Base-by-base conservation (phyloP, 2,329 filamentous ascomycete species). In the Albifimbria verrucaria region DNA sequence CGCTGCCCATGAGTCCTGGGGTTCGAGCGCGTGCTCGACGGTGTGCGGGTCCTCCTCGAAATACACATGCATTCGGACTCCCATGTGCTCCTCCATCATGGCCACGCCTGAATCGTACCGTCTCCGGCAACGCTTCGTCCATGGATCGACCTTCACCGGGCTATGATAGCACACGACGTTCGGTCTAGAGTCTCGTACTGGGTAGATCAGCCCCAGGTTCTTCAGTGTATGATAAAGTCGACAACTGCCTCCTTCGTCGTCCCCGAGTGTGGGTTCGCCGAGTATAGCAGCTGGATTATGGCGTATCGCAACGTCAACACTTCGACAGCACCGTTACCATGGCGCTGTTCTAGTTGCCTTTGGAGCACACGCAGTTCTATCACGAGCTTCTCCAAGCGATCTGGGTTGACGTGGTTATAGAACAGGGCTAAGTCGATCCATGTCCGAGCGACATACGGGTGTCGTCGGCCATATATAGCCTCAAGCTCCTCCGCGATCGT, bases 31-130 rank as follows among this genome's bases (percentile, higher is more conserved):
- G 51, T 76, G 73, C 44, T 72, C 65, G 7, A 65, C 63, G 3
- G 66, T 70, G 45, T 76, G 74, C 57, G 74, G 73, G 50, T 76
- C 72, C 52, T 75, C 74, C 45, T 76, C 73, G 53, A 74, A 76
- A 54, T 76, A 76, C 3, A 71, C 65, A 11, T 69, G 58, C 9
- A 75, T 58, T 49, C 65, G 70, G 41, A 75, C 66, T 9, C 68
- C 69, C 12, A 68, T 65, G 48, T 74, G 69, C 50, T 71, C 62
- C 51, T 74, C 65, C 23, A 76, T 57, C 23, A 76, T 67, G 39
- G 66, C 61, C 9, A 70, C 63, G 3, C 69, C 66, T 3, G 66
- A 61, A 15, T 73, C 69, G 57, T 77, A 77, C 49, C 71, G 66
- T 47, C 73, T 68, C 22, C 68, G 66, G 52, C 73, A 76, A 52